Evolutionary conservation across 2,329 filamentous ascomycete genomes (phyloP), one percentile per base, ranked within the genome.

Genomic region (Sarocladium oryzae): DNA sequence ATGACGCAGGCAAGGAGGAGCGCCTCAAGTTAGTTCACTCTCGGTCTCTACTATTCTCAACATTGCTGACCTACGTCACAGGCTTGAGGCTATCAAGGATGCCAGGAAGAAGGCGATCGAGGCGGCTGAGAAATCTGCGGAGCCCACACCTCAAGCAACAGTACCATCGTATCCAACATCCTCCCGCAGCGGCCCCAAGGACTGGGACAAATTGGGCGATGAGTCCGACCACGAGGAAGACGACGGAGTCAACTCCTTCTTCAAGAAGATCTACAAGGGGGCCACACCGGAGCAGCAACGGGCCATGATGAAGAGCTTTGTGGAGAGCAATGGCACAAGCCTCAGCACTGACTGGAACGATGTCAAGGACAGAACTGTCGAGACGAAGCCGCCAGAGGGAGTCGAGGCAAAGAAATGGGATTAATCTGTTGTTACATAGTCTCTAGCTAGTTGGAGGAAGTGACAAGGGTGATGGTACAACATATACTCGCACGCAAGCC

Each of bases 261-360:
- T 99, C 76, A 93, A 95, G 75, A 84, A 86, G 61, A 74, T 99
- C 1, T 97, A 92, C 70, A 82, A 86, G 56, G 76, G 74, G 32
- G 84, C 89, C 0, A 83, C 86, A 46, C 81, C 85, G 0, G 92
- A 99, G 59, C 88, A 89, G 53, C 83, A 84, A 63, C 82, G 90
- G 2, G 93, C 93, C 8, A 99, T 99, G 93, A 89, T 95, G 82
- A 99, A 99, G 80, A 95, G 89, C 63, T 97, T 89, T 62, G 77
- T 83, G 13, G 92, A 99, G 75, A 96, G 91, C 67, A 93, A 95
- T 59, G 93, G 93, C 4, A 99, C 93, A 0, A 81, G 88, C 2
- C 72, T 99, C 48, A 96, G 89, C 67, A 99, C 93, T 0, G 89
- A 92, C 65, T 99, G 93, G 93, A 69, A 72, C 9, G 87, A 95